phyloP scores from a whole-genome alignment of 495 filamentous ascomycete species.

The Podospora pseudopauciseta region DNA sequence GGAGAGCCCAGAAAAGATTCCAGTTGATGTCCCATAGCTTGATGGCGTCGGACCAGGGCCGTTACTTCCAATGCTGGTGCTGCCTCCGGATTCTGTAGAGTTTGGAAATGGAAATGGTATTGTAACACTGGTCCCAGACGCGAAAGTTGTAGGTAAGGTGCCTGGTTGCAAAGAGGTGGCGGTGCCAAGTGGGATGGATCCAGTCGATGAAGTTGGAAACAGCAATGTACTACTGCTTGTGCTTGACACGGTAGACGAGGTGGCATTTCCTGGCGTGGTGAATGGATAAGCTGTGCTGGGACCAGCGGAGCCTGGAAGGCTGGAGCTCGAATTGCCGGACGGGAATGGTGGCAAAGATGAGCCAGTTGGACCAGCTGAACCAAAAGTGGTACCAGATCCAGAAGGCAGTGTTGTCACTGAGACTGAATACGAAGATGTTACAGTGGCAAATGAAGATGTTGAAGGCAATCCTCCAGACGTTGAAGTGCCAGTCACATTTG shows the following conservation, averaged over 20 bases:
- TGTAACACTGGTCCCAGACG: background rate
- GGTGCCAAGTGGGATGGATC: background rate
- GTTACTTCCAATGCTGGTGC: background rate
- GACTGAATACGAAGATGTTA: background rate
- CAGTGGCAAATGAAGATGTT: background rate
- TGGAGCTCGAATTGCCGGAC: constrained; percentile 1
- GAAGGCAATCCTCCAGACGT: background rate
- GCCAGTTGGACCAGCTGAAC: background rate
- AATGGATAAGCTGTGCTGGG: background rate
- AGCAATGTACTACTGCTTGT: background rate
- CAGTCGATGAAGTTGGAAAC: background rate
- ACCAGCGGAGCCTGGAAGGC: background rate
- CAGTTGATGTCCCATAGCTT: background rate
- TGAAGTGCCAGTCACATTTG: background rate
- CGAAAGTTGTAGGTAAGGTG: background rate
- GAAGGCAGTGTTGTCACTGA: background rate
- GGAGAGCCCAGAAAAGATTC: background rate
- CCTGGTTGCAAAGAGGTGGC: background rate
- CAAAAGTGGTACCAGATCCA: background rate
- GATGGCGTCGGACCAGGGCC: background rate
- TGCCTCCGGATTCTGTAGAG: constrained; percentile 1
- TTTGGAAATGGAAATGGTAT: constrained; percentile 1
- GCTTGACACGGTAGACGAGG: background rate
- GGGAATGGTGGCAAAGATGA: background rate
- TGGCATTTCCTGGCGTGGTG: background rate